Conservation (phyloP, 1,284 basidiomycete species). For the Ustilago curta region DNA sequence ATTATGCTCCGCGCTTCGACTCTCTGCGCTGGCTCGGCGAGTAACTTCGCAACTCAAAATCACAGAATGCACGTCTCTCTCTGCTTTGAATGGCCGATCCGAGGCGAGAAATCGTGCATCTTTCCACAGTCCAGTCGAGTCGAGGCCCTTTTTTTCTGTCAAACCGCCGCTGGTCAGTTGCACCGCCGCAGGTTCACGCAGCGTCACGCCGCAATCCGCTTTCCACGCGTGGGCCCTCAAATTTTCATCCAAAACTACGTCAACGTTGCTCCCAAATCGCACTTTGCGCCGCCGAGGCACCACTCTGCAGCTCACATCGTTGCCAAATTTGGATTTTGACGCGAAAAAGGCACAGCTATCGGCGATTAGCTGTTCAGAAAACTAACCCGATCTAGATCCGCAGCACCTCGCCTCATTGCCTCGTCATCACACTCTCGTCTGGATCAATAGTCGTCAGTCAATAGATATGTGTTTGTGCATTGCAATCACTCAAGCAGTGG, state of each 20-base stretch:
- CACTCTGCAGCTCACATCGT: neutral
- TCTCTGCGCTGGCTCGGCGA: neutral
- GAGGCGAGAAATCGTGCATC: conserved; percentile 3
- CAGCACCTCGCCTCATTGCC: neutral
- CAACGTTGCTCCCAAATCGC: neutral
- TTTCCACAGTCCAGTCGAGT: neutral
- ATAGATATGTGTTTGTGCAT: neutral
- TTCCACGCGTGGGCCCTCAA: conserved; percentile 2
- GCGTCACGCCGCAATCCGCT: neutral
- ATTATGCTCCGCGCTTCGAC: neutral
- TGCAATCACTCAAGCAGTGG: neutral
- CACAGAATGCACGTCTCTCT: conserved; percentile 1
- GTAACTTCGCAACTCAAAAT: neutral
- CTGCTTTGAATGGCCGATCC: neutral
- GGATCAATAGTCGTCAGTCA: neutral
- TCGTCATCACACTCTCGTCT: neutral
- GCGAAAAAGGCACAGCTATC: neutral
- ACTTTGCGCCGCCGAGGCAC: neutral
- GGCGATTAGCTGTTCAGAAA: neutral
- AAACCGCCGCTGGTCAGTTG: conserved; percentile 2
- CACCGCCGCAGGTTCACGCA: conserved; percentile 1
- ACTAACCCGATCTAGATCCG: neutral
- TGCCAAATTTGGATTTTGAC: conserved; percentile 5
- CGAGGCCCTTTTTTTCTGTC: neutral
- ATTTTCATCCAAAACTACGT: conserved; percentile 8